These are phyloP conservation scores for Fusarium veterinarium DNA, from an alignment of 2,329 filamentous ascomycete genomes.

Conservation along the genomic window DNA sequence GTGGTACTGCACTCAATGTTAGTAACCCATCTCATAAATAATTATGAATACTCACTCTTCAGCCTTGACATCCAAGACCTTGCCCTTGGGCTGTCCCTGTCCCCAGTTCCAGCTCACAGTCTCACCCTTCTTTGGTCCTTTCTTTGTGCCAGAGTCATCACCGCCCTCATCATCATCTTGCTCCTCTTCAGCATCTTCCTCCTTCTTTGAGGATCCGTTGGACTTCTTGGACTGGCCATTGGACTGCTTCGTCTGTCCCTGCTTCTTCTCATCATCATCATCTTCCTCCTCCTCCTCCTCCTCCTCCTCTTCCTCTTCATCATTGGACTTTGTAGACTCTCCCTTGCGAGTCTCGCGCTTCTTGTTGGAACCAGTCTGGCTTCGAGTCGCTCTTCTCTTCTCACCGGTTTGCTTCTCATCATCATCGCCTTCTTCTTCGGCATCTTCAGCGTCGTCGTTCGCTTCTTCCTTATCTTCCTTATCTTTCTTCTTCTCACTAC, in stretches of 20 bases:
- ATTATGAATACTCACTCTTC: slow-evolving; percentile 49
- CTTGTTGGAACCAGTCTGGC: slow-evolving; percentile 46
- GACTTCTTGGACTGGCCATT: slow-evolving; percentile 20
- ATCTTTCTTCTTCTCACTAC: slow-evolving; percentile 21
- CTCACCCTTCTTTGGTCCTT: slow-evolving; percentile 54
- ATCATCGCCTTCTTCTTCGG: slow-evolving; percentile 19
- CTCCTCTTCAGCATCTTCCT: slow-evolving; percentile 5
- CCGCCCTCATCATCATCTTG: not conserved
- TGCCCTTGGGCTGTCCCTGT: slow-evolving; percentile 55
- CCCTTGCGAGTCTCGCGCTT: slow-evolving; percentile 48
- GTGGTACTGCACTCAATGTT: slow-evolving; percentile 10
- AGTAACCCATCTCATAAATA: not conserved
- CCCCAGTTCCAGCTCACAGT: slow-evolving; percentile 62
- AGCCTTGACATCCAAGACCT: slow-evolving; percentile 57
- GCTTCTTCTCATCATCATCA: slow-evolving; percentile 16
- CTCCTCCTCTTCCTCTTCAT: slow-evolving; percentile 20
- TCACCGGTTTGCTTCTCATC: slow-evolving; percentile 34
- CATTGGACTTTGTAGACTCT: slow-evolving; percentile 33
- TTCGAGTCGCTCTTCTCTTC: slow-evolving; percentile 44
- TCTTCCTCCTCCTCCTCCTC: slow-evolving; percentile 19
- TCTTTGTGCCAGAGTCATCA: slow-evolving; percentile 37
- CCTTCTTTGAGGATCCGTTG: slow-evolving; percentile 10
- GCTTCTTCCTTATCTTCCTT: slow-evolving; percentile 20
- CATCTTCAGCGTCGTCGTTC: slow-evolving; percentile 8
- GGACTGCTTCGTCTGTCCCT: slow-evolving; percentile 13